Percentiles rank a stretch among this genome's conserved stretches.
Evolutionary conservation across 192 early-diverging fungal genomes (phyloP).

Genomic region (Spizellomyces sp.): DNA sequence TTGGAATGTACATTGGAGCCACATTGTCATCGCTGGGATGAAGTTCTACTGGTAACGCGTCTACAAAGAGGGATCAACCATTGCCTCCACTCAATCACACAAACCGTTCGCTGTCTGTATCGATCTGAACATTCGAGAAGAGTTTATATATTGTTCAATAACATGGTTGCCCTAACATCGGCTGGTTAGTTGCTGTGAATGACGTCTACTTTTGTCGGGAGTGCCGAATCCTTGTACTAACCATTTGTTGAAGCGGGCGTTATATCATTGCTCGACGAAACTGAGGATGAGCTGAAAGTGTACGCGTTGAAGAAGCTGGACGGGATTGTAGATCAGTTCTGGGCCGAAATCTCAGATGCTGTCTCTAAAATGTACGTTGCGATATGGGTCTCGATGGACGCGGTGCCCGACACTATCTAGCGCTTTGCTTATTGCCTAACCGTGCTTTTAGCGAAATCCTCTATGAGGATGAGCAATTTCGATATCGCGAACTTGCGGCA

Average conservation of each 20-base stretch:
- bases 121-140: too few species aligned
- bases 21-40: too few species aligned
- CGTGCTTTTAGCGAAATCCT: constrained; percentile 78
- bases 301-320: constrained; percentile 94
- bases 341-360: constrained; percentile 97
- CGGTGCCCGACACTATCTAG: background rate
- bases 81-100: too few species aligned
- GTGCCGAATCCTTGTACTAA: background rate
- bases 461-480: constrained; percentile 88
- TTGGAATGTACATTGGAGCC: too few species aligned
- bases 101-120: too few species aligned
- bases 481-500: constrained; percentile 85
- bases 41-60: too few species aligned
- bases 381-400: background rate
- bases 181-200: constrained; percentile 18
- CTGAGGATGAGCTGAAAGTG: constrained; percentile 85
- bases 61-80: too few species aligned
- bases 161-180: constrained; percentile 37
- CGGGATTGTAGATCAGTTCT: constrained; percentile 88
- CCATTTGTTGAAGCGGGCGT: constrained; percentile 69
- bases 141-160: background rate
- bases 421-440: background rate
- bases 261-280: constrained; percentile 91
- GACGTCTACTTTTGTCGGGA: background rate
- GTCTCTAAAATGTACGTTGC: constrained; percentile 82